These are phyloP conservation scores for Epichloe aotearoae DNA, from an alignment of 2,329 filamentous ascomycete species.

Conservation along the genomic window DNA sequence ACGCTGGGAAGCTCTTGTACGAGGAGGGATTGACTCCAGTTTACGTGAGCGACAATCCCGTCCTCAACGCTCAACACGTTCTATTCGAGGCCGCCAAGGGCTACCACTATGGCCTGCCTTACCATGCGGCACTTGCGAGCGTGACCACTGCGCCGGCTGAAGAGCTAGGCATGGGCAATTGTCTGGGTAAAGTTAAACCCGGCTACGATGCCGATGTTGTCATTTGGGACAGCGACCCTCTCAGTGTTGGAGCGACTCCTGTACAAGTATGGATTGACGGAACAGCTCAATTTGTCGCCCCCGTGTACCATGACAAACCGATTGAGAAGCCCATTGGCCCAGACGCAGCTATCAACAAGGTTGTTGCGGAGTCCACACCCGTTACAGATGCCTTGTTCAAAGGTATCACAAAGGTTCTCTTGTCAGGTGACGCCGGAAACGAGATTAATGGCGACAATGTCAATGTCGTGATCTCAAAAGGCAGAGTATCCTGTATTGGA, in stretches of 20 bases:
- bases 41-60: slow-evolving; percentile 60
- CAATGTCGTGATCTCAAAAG: slow-evolving; percentile 38
- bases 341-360: slow-evolving; percentile 25
- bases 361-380: slow-evolving; percentile 27
- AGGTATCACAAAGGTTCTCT: slow-evolving; percentile 38
- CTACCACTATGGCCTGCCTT: slow-evolving; percentile 46
- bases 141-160: slow-evolving; percentile 48
- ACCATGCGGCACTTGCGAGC: slow-evolving; percentile 43
- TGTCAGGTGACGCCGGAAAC: slow-evolving; percentile 28
- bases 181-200: slow-evolving; percentile 47
- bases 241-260: slow-evolving; percentile 45
- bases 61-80: slow-evolving; percentile 56
- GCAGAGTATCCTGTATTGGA: slow-evolving; percentile 44
- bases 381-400: slow-evolving; percentile 37
- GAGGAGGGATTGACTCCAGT: slow-evolving; percentile 52
- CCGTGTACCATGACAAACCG: slow-evolving; percentile 41
- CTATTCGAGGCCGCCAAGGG: slow-evolving; percentile 51
- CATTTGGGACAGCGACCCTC: slow-evolving; percentile 49
- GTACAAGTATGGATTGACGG: slow-evolving; percentile 54
- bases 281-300: slow-evolving; percentile 37
- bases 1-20: slow-evolving; percentile 52
- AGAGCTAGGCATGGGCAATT: slow-evolving; percentile 40
- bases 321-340: slow-evolving; percentile 23
- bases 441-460: slow-evolving; percentile 22
- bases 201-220: slow-evolving; percentile 50